Evolutionary conservation across 2,329 filamentous ascomycete species (phyloP), one percentile per base, ranked within the genome.

Genomic region (Tolypocladium sp.): DNA sequence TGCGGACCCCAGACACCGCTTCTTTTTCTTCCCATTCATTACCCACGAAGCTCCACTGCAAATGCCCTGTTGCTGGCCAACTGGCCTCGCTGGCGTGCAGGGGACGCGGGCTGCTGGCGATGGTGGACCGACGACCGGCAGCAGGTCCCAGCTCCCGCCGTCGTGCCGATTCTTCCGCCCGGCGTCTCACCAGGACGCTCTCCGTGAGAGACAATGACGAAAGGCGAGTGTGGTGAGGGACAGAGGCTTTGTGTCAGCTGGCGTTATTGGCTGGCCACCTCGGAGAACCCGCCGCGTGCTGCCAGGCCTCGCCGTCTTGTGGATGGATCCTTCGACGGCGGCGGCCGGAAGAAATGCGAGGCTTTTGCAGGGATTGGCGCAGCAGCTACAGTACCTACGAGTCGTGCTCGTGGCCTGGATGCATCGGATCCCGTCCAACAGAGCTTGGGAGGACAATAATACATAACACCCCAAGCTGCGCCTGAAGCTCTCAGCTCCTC

Each of bases 101-200:
- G 30, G 30, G 30, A 33, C 37, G 35, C 12, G 3, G 37, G 12
- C 37, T 9, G 35, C 12, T 13, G 37, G 37, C 37, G 37, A 17
- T 6, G 44, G 42, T 12, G 42, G 42, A 46, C n/a, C 7, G 7
- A 27, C 25, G 15, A 9, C 25, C 15, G 25, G 46, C 46, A 51
- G 46, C 27, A 51, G 15, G 27, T 7, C 55, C 35, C 40, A 8
- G 33, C 37, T 56, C 38, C 22, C 46, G 15, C 20, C 25, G 40
- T 33, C n/a, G 59, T 61, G 63, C 35, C 55, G 56, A 17, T 49
- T 53, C 57, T 54, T 58, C 57, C 46, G 57, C n/a, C 56, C 8
- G 33, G 35, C 38, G 27, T 53, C 52, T 22, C 55, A 40, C 55
- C 25, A n/a, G 54, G 54, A 41, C 5, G 46, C 49, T 52, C 49